Evolutionary conservation across 2,329 filamentous ascomycete species (phyloP), one percentile per base, ranked within the genome.

Genomic region (Fusarium nygamai): DNA sequence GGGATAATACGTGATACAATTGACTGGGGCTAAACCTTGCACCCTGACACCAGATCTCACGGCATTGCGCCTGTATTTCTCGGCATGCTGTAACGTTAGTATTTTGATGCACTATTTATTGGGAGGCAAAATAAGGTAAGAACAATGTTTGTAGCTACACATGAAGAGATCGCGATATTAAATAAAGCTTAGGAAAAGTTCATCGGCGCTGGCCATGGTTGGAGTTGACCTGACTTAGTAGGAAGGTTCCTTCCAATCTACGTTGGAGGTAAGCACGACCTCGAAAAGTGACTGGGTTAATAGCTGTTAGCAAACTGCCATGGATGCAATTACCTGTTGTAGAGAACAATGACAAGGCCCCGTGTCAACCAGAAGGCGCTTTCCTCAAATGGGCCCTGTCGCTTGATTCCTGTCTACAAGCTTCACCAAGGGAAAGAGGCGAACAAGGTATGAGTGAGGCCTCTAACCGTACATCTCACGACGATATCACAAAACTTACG

Each of bases 31-130:
- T 64, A 59, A 72, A 68, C 74, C 69, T 75, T 68, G 67, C 73
- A 70, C 68, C 73, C 73, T 70, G 64, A 75, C 53, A 76, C 77
- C 59, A 79, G 77, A 79, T 79, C 77, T 76, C 61, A 72, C 73
- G 76, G 77, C 71, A 79, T 77, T 72, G 64, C 71, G 74, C 76
- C 71, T 77, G 69, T 68, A 61, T 62, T 65, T 36, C 63, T 69
- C 67, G 58, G 53, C 68, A 72, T 73, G 76, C 68, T 65, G 71
- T 60, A 64, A 58, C 62, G 36, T 71, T 61, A 64, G 64, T 62
- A 71, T 70, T 51, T 50, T 36, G 48, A 51, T 38, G 47, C 24
- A 31, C 46, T 58, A 56, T 68, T 48, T 43, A 39, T 50, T 43
- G 39, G 46, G 51, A 60, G 17, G 24, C 38, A 36, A 38, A 29